Evolutionary conservation across 2,329 filamentous ascomycete genomes (phyloP).

Genomic region (Arthrobotrys musiformis): DNA sequence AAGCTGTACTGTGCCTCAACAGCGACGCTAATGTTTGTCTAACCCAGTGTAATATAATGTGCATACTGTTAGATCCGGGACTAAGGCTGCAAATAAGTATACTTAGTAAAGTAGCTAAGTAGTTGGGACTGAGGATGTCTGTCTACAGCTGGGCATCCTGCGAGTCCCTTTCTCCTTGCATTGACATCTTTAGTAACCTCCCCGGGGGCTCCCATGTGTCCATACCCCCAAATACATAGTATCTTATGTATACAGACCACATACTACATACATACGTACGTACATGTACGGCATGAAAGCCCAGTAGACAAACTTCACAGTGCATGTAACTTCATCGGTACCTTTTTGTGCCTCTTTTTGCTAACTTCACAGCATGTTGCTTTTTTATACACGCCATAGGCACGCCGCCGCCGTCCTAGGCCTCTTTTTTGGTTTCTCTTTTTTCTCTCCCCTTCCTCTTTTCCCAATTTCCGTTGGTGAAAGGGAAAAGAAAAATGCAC

Average conservation of each 20-base stretch:
- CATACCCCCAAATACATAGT: conserved; percentile 22
- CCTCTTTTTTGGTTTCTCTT: too few species aligned
- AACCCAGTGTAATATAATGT: too few species aligned
- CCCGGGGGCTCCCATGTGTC: not conserved
- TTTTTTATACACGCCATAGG: conserved; percentile 10
- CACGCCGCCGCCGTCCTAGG: too few species aligned
- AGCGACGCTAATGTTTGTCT: conserved; percentile 16
- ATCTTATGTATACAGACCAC: too few species aligned
- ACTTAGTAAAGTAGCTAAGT: not conserved
- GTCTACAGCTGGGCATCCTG: conserved; percentile 17
- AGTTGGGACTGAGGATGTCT: too few species aligned
- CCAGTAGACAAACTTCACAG: not conserved
- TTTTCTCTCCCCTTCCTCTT: not conserved
- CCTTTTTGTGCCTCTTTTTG: not conserved
- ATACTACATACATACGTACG: too few species aligned
- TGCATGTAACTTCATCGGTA: not conserved
- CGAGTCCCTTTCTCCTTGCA: conserved; percentile 50
- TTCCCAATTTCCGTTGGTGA: conserved; percentile 6
- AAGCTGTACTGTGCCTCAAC: conserved; percentile 4
- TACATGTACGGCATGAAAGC: too few species aligned
- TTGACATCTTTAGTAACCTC: conserved; percentile 27
- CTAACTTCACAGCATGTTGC: not conserved
- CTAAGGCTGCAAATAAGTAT: too few species aligned
- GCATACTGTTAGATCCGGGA: too few species aligned
- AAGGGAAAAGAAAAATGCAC: conserved; percentile 13